Evolutionary conservation across 73 alveolate species (phyloP), one percentile per base, ranked within the genome.

Genomic region (Blepharisma japonicum): DNA sequence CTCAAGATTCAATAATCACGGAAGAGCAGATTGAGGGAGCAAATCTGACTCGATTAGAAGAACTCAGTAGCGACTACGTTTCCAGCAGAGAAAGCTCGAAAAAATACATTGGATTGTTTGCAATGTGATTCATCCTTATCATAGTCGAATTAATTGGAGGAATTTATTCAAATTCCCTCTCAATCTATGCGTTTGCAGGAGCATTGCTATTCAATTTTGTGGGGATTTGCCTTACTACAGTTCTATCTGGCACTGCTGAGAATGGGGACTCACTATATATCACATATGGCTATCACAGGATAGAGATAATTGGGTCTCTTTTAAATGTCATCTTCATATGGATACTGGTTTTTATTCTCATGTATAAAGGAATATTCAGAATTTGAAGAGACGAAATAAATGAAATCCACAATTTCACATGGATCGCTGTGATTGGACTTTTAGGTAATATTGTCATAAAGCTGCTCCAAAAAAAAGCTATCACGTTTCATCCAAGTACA

Each of bases 101-200:
- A 32, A 32, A 32, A 3, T 32, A 32, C 42, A 32, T 32, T 32
- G 42, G 42, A 1, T 3, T 53, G 4, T 14, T 87, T 6, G 8
- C 55, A 9, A 74, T 86, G 27, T 86, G 87, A 20, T 18, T 68
- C 20, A n/a, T 77, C 71, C 82, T 86, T 68, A 86, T 86, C 79
- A 50, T 55, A 45, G 86, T 81, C 53, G 91, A 92, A 79, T 46
- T 89, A 32, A 82, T 88, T n/a, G 99, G 99, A n/a, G 99, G 99
- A 7, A 76, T 84, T 56, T 71, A 91, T 47, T 93, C 98, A 21
- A 78, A 86, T 39, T 86, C 96, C 68, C 81, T 95, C 7, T 98
- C 99, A 18, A 93, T 95, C 71, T 84, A 93, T 88, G 86, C 97
- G 42, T 98, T 93, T 86, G 95, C 99, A 11, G 99, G 98, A 6